Conservation (phyloP, 78 protist genomes). For the Isochrysis galbana region DNA sequence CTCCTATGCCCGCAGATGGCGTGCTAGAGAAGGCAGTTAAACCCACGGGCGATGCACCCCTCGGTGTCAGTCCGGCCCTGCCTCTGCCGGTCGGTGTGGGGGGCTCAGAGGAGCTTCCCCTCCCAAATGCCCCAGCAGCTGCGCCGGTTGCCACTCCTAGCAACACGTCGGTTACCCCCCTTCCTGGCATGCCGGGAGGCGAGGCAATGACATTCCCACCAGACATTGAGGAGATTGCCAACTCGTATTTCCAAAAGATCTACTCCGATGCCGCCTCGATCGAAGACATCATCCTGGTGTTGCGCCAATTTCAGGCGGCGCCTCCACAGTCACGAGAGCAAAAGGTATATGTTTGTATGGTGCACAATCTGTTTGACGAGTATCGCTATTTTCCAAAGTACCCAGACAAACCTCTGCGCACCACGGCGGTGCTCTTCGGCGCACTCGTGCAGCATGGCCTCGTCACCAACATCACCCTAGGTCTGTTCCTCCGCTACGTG, state of each 20-base stretch:
- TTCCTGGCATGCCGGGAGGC: background rate
- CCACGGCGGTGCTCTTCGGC: slow-evolving; percentile 88
- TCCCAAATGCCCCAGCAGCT: background rate
- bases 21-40: background rate
- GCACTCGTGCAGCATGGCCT: slow-evolving; percentile 80
- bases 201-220: background rate
- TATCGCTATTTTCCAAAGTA: slow-evolving; percentile 82
- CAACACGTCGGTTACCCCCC: background rate
- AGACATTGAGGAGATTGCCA: slow-evolving; percentile 83
- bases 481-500: slow-evolving; percentile 69
- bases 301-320: slow-evolving; percentile 60
- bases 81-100: background rate
- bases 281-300: slow-evolving; percentile 36
- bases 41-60: background rate
- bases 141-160: background rate
- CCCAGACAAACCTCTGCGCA: slow-evolving; percentile 87
- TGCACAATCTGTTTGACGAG: slow-evolving; percentile 93
- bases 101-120: background rate
- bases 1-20: background rate
- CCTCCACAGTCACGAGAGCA: slow-evolving; percentile 35
- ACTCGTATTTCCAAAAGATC: slow-evolving; percentile 72
- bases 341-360: slow-evolving; percentile 79
- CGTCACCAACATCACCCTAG: slow-evolving; percentile 53
- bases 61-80: background rate
- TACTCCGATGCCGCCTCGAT: slow-evolving; percentile 63